These are phyloP conservation scores for Mycena leptocephala DNA, from an alignment of 768 basidiomycete species.

Conservation along the genomic window DNA sequence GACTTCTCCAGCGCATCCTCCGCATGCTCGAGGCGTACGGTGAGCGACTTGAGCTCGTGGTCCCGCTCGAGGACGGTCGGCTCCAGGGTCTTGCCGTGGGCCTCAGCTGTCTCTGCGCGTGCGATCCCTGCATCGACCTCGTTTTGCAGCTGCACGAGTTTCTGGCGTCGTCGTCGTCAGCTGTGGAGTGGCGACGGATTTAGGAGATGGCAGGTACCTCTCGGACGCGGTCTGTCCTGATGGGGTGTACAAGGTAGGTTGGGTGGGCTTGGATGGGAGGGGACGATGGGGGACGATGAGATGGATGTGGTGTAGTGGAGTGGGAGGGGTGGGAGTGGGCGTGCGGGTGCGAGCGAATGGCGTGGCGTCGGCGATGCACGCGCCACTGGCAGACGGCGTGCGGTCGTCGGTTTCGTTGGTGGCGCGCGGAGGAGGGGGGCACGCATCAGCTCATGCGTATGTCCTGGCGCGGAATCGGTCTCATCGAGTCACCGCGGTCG, in stretches of 20 bases:
- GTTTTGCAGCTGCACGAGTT: conserved; percentile 68
- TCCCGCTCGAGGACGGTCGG: conserved; percentile 75
- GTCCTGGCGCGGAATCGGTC: no score
- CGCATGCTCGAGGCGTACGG: conserved; percentile 68
- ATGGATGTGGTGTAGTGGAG: no score
- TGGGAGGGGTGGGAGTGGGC: no score
- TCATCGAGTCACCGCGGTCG: no score
- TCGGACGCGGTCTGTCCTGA: conserved; percentile 20
- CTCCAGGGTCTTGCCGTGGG: conserved; percentile 70
- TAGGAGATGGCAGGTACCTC: not conserved
- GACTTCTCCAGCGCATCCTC: conserved; percentile 51
- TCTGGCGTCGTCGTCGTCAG: conserved; percentile 47
- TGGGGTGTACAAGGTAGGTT: not conserved
- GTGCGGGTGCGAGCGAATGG: no score
- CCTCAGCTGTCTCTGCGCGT: conserved; percentile 80
- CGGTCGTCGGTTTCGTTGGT: no score
- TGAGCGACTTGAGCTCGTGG: conserved; percentile 76
- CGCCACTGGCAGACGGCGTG: no score
- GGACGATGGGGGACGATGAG: no score
- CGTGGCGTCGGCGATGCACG: no score
- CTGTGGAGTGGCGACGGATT: not conserved
- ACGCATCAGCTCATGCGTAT: no score
- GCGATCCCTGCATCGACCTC: conserved; percentile 76
- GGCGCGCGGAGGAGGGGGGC: no score
- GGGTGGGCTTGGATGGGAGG: no score